phyloP scores from a whole-genome alignment of 2,329 filamentous ascomycete species.

The Teratosphaeria destructans region DNA sequence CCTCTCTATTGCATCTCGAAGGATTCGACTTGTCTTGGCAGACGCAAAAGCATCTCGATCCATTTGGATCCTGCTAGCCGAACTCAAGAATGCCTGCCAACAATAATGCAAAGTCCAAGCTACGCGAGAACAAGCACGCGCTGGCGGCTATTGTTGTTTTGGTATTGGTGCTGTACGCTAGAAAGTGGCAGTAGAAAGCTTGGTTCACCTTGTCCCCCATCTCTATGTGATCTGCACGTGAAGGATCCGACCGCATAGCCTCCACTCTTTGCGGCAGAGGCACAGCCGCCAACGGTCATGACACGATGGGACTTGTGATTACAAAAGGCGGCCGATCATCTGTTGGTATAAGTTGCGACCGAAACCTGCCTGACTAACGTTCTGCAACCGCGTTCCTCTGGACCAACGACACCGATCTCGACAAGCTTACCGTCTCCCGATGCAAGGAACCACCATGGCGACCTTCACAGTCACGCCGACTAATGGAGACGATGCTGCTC shows the following conservation, averaged over 20 bases:
- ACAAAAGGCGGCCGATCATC: too few relatives aligned
- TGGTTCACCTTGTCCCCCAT: background rate
- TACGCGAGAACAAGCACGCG: background rate
- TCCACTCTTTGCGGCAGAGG: background rate
- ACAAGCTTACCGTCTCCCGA: background rate
- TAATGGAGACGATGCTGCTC: background rate
- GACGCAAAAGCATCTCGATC: background rate
- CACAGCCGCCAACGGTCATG: too few relatives aligned
- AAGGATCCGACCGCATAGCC: background rate
- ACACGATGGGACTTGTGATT: too few relatives aligned
- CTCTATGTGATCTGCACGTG: background rate
- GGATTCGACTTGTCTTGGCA: background rate
- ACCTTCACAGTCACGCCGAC: background rate
- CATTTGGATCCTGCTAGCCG: background rate
- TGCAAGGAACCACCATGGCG: background rate
- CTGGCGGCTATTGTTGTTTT: background rate
- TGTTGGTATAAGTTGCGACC: background rate
- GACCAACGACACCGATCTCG: background rate
- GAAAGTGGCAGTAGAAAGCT: background rate
- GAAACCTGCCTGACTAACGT: background rate
- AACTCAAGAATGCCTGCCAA: background rate
- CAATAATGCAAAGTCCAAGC: background rate
- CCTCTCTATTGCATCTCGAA: background rate
- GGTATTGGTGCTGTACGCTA: background rate
- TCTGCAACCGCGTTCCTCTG: background rate